Conservation (phyloP, 2,329 filamentous ascomycete genomes). For the Hypoxylon sp. region DNA sequence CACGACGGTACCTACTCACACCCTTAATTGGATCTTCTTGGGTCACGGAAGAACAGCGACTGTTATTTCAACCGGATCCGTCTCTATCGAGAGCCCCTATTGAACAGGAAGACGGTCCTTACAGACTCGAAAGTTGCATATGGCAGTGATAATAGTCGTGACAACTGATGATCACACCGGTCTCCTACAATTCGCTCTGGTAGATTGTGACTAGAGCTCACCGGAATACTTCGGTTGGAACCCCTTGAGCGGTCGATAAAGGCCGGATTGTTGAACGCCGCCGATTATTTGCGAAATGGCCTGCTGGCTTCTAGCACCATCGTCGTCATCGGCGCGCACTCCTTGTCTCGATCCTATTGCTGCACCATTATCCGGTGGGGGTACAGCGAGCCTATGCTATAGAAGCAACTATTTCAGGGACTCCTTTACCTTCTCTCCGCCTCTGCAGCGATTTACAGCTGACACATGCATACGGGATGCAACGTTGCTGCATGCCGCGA, state of each 20-base stretch:
- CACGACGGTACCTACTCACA: slow-evolving; percentile 1
- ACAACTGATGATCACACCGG: neutral
- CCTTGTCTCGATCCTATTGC: slow-evolving; percentile 26
- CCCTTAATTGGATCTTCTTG: slow-evolving; percentile 1
- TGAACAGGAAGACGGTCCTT: neutral
- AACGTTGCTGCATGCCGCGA: slow-evolving; percentile 35
- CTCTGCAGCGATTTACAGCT: slow-evolving; percentile 33
- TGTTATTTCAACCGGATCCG: neutral
- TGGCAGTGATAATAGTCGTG: neutral
- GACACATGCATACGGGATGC: slow-evolving; percentile 41
- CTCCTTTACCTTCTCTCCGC: slow-evolving; percentile 28
- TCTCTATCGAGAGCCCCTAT: neutral
- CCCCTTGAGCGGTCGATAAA: neutral
- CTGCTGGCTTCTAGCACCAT: slow-evolving; percentile 6
- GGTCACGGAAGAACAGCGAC: neutral
- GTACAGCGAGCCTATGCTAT: slow-evolving; percentile 31
- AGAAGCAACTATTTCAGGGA: slow-evolving; percentile 22
- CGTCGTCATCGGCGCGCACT: slow-evolving; percentile 32
- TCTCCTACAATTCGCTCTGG: neutral
- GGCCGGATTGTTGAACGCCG: slow-evolving; percentile 1
- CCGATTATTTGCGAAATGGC: slow-evolving; percentile 6
- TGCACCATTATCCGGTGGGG: slow-evolving; percentile 36
- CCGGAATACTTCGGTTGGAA: slow-evolving; percentile 19
- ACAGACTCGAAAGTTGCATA: neutral
- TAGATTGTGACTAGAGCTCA: neutral